phyloP scores from a whole-genome alignment of 352 stramenopile genomes.

The Phytopythium aichiense region DNA sequence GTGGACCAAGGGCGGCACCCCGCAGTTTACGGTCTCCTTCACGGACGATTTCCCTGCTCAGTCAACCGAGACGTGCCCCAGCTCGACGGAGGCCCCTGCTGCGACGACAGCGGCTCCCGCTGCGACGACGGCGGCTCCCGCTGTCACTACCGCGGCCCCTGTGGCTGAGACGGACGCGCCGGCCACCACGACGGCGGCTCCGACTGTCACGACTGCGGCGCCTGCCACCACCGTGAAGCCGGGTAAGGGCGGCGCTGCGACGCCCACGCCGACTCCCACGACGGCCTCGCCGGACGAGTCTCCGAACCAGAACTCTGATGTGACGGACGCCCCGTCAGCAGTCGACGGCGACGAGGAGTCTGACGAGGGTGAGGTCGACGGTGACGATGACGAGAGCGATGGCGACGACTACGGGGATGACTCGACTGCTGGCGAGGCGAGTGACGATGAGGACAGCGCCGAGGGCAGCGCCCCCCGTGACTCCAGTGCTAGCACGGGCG shows the following conservation, averaged over 20 bases:
- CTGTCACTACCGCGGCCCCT: neutral
- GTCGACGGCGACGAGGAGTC: slow-evolving; percentile 1
- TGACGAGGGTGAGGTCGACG: neutral
- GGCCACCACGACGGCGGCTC: neutral
- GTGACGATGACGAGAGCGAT: neutral
- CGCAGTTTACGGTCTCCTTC: slow-evolving; percentile 28
- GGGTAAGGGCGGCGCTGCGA: neutral
- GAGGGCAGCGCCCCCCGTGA: slow-evolving; percentile 5
- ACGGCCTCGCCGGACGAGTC: neutral
- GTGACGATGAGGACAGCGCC: neutral
- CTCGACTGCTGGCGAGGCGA: slow-evolving; percentile 3
- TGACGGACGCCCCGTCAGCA: neutral
- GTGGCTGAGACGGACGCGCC: neutral
- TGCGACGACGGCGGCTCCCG: neutral
- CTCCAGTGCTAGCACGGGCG: neutral
- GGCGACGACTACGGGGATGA: neutral
- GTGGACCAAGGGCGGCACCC: slow-evolving; percentile 29
- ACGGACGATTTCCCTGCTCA: slow-evolving; percentile 6
- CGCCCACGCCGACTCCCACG: neutral
- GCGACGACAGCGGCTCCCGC: neutral
- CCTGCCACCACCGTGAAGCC: neutral
- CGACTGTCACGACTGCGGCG: neutral
- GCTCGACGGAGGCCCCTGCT: neutral
- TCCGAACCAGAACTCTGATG: slow-evolving; percentile 1
- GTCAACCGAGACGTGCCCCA: slow-evolving; percentile 2